These are phyloP conservation scores for Leccinum pellstonianum DNA, from an alignment of 768 basidiomycete species.

Conservation along the genomic window DNA sequence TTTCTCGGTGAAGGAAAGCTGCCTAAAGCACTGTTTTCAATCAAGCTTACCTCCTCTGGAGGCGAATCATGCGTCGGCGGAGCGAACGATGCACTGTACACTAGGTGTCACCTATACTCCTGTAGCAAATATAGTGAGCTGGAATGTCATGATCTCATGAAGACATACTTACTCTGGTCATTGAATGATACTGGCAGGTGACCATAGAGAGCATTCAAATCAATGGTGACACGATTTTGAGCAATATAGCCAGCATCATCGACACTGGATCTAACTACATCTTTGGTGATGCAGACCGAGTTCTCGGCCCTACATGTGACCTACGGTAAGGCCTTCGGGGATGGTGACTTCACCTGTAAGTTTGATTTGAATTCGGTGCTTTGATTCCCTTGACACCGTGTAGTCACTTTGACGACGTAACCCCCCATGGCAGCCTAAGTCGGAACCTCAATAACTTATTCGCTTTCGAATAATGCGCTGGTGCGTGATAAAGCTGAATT, in stretches of 20 bases:
- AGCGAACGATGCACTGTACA: constrained; percentile 37
- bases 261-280: constrained; percentile 24
- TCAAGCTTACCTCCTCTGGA: constrained; percentile 15
- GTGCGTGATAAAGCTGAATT: neutral
- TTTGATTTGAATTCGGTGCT: neutral
- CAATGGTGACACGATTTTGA: constrained; percentile 4
- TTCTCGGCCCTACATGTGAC: neutral
- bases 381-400: neutral
- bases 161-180: neutral
- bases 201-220: constrained; percentile 7
- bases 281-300: constrained; percentile 2
- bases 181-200: constrained; percentile 17
- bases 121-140: constrained; percentile 26
- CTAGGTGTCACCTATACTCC: constrained; percentile 36
- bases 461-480: neutral
- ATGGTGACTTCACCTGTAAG: constrained; percentile 33
- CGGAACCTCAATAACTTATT: neutral
- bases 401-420: constrained; percentile 12
- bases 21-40: constrained; percentile 26
- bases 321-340: constrained; percentile 12
- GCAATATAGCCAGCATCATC: constrained; percentile 9
- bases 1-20: constrained; percentile 20
- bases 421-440: neutral
- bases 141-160: too few relatives aligned
- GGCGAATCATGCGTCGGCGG: constrained; percentile 43